Base-by-base conservation (phyloP, 2,329 filamentous ascomycete genomes). In the Microdochium paspali region DNA sequence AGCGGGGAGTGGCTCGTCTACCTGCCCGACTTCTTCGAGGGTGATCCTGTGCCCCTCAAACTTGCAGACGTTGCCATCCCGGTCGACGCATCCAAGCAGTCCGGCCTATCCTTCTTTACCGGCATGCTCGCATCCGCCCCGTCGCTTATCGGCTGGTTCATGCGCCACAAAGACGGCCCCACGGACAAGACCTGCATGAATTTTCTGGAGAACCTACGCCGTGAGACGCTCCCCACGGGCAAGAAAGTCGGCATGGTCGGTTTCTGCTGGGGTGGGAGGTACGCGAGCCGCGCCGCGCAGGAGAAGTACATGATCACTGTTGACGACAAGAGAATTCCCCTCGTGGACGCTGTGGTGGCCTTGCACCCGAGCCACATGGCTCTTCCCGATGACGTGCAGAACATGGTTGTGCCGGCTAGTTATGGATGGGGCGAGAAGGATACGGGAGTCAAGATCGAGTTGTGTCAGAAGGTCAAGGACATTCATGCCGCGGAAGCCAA, bases 221-320 rank as follows among this genome's bases (percentile, higher is more conserved):
- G 54, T 12, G 61, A 53, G 18, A 65, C 59, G 12, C 18, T 40
- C 10, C 60, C 58, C 13, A 47, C 18, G 12, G 50, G 28, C 21
- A 51, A 52, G 42, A 68, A 67, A 54, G 63, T 63, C 46, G 59
- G 61, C 10, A 63, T 65, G 52, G 57, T 60, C 49, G 54, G 66
- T 47, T 53, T 66, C 47, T 69, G 65, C 53, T 68, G 64, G 64
- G 65, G 64, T 20, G 65, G 66, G 13, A 55, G 50, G 44, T 65
- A 64, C 50, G 59, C 60, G 3, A 54, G 64, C 43, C 60, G 58
- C 35, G 62, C 60, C 30, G 57, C 51, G 15, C 47, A 54, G 28
- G 45, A 61, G 51, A 53, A 47, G 24, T 63, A 65, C 47, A 61
- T 58, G 59, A 61, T 69, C 42, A 56, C 64, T 23, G 46, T 63